Evolutionary conservation across 805 yeast species (phyloP), one percentile per base, ranked within the genome.

Genomic region (Scheffersomyces ergatensis): DNA sequence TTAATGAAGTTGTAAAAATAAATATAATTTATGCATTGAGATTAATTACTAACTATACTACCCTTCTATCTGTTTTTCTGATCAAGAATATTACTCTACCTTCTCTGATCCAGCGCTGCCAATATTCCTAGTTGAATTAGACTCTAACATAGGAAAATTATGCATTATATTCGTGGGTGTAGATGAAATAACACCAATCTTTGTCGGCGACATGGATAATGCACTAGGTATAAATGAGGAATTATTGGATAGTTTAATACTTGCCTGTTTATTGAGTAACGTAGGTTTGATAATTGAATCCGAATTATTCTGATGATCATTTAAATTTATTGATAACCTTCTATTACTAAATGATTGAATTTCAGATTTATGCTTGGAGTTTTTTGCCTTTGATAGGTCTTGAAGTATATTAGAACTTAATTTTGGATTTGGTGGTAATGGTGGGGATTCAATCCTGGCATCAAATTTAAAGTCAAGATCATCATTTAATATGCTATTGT

Each of bases 241-340:
- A 14, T n/a, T n/a, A 29, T n/a, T 6, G 7, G 17, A 6, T 29
- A 29, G 13, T 29, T 29, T 29, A 5, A 29, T 15, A 29, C 32
- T 29, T n/a, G 71, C 71, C 35, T 50, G 57, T 40, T 61, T 66
- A 45, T 69, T 68, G 19, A 68, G 55, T 26, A 68, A 50, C 3
- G 68, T 65, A 8, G 49, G 43, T 37, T 51, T 57, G 20, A 54
- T 42, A 8, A 34, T 38, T 27, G 38, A 39, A 31, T 34, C 50
- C 27, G 36, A 26, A 11, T 26, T 8, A 14, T 5, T 6, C 18
- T 29, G 32, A 29, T 18, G 24, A 19, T 41, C 44, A 14, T 38
- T 39, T n/a, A 50, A 36, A 19, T 44, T 45, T 13, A 50, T 43
- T 12, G 56, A 48, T 13, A 55, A 35, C 34, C 53, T 46, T 40